A percentile compares a stretch with the other conserved stretches of the same genome.
These are phyloP conservation scores for Harringtonia lauricola DNA, from an alignment of 2,329 filamentous ascomycete species.

Conservation along the genomic window DNA sequence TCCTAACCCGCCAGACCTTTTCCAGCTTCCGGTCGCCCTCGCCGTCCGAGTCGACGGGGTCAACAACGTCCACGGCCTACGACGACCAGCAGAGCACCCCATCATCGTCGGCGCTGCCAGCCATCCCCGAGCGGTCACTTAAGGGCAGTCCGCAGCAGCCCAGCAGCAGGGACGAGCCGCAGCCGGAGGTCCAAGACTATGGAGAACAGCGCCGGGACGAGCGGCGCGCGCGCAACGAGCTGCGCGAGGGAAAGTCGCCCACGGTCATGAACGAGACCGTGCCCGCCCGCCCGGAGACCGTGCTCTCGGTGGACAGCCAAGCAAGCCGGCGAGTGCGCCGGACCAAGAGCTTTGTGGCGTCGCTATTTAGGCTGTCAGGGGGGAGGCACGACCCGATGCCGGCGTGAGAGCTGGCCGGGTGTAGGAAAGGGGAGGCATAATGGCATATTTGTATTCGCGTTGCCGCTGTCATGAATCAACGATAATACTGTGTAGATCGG, in stretches of 20 bases:
- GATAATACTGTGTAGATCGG: too few species aligned
- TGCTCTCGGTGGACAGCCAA: background rate
- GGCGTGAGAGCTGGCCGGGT: background rate
- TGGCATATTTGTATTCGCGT: too few species aligned
- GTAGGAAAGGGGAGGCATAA: too few species aligned
- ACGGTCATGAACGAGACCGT: constrained; percentile 10
- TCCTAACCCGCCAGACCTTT: constrained; percentile 3
- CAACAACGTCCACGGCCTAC: background rate
- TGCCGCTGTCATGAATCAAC: too few species aligned
- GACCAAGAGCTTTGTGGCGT: constrained; percentile 36
- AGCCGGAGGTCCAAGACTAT: background rate
- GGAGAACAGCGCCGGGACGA: background rate
- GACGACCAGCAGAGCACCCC: background rate
- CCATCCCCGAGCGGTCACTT: constrained; percentile 7
- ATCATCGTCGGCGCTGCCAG: background rate
- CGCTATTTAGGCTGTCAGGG: constrained; percentile 26
- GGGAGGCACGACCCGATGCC: constrained; percentile 10
- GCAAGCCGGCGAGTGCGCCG: constrained; percentile 13
- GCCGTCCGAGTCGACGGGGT: background rate
- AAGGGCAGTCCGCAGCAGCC: background rate
- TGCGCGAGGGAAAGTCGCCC: background rate
- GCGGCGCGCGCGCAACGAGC: background rate
- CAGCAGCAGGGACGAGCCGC: background rate
- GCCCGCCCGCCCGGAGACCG: background rate
- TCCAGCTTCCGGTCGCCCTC: constrained; percentile 7